phyloP scores from a whole-genome alignment of 2,329 filamentous ascomycete genomes.

The Ophiognomonia clavigignenti-juglandacearum region DNA sequence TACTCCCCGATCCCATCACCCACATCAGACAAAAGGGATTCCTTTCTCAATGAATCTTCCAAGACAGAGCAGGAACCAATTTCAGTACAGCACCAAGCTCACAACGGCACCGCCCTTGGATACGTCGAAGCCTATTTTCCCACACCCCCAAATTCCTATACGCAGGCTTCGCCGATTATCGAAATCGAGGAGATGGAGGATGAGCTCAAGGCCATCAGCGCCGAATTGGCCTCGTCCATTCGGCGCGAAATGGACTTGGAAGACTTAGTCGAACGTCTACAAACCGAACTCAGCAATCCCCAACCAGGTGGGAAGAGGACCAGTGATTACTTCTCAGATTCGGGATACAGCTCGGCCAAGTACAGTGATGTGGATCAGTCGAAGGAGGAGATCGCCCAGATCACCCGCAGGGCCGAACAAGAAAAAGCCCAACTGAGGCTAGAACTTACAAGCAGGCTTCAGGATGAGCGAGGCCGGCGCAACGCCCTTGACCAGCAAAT shows the following conservation, averaged over 20 bases:
- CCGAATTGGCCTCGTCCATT: constrained; percentile 88
- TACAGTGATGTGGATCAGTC: constrained; percentile 62
- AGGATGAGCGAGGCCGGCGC: constrained; percentile 76
- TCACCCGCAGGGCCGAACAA: constrained; percentile 81
- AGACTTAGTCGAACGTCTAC: constrained; percentile 83
- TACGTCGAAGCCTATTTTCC: constrained; percentile 49
- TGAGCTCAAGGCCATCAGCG: constrained; percentile 88
- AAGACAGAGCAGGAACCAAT: constrained; percentile 32
- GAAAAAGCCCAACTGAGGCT: constrained; percentile 83
- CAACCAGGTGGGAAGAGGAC: constrained; percentile 64
- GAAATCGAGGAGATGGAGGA: constrained; percentile 87
- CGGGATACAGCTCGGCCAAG: constrained; percentile 79
- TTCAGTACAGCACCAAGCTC: constrained; percentile 36
- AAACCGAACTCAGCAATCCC: constrained; percentile 65
- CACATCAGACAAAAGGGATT: constrained; percentile 36
- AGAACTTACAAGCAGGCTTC: constrained; percentile 78
- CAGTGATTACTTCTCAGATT: constrained; percentile 98
- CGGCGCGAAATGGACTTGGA: constrained; percentile 94
- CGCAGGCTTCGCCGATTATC: constrained; percentile 29
- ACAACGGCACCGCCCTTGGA: constrained; percentile 37
- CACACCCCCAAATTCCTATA: constrained; percentile 38
- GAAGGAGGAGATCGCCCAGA: constrained; percentile 71
- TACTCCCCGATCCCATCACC: constrained; percentile 48
- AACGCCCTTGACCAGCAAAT: constrained; percentile 79
- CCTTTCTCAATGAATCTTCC: constrained; percentile 37